Conservation (phyloP, 768 basidiomycete species). For the Boletus rubescentipes region DNA sequence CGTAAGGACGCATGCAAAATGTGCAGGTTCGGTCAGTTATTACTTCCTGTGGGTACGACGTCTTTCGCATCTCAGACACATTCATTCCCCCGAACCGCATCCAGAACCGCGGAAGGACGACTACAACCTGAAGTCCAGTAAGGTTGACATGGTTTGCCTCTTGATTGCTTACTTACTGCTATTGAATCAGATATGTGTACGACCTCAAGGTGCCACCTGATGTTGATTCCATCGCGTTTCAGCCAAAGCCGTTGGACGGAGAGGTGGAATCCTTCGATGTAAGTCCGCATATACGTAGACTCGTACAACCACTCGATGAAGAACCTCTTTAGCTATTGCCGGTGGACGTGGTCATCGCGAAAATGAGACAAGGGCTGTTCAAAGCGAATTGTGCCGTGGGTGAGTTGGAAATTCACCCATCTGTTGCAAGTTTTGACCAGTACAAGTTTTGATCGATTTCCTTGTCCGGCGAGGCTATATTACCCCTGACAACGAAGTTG, state of each 20-base stretch:
- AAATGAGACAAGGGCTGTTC: slow-evolving; percentile 72
- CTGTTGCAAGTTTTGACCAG: slow-evolving; percentile 1
- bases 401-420: slow-evolving; percentile 32
- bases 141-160: slow-evolving; percentile 21
- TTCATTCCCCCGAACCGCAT: background rate
- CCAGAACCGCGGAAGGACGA: slow-evolving; percentile 44
- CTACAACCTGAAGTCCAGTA: slow-evolving; percentile 87
- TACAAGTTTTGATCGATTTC: slow-evolving; percentile 85
- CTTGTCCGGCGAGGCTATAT: slow-evolving; percentile 83
- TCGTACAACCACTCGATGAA: background rate
- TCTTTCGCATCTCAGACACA: background rate
- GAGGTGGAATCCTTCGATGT: slow-evolving; percentile 96
- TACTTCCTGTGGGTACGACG: slow-evolving; percentile 57
- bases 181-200: slow-evolving; percentile 69
- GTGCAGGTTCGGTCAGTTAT: slow-evolving; percentile 77
- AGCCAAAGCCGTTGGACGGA: slow-evolving; percentile 79
- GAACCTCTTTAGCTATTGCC: slow-evolving; percentile 54
- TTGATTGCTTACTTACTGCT: background rate
- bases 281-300: slow-evolving; percentile 13
- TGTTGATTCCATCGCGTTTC: slow-evolving; percentile 46
- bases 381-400: slow-evolving; percentile 92
- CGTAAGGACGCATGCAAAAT: slow-evolving; percentile 55
- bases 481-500: slow-evolving; percentile 84
- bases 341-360: slow-evolving; percentile 57
- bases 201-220: slow-evolving; percentile 69